Evolutionary conservation across 2,329 filamentous ascomycete genomes (phyloP), one percentile per base, ranked within the genome.

Genomic region (Cytospora piceae): DNA sequence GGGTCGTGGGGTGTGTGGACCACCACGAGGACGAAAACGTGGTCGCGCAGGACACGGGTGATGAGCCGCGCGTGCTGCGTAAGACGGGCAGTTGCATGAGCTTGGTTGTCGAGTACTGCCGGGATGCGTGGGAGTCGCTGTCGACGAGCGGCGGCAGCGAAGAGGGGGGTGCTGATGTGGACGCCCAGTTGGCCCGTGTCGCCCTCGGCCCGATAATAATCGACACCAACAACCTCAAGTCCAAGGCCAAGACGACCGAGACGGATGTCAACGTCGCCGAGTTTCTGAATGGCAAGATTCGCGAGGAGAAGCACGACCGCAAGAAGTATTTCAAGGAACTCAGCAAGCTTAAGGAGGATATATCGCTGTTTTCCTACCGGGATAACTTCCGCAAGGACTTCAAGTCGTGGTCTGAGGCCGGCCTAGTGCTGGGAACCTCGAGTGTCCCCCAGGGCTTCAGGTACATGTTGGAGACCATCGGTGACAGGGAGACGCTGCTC

Each of bases 361-460:
- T 95, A 60, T 85, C 83, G 3, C 70, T 73, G 0, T 77, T 95
- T 55, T 79, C 77, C 46, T 76, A 93, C 70, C 78, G 83, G 27
- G 91, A 94, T 70, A 83, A 94, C 49, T 77, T 94, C 61, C 83
- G 90, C 69, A 94, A 94, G 75, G 92, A 96, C 77, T 96, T 94
- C 78, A 96, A 96, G 78, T 83, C 91, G 73, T 95, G 91, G 91
- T 78, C 78, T 14, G 85, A 87, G 63, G 78, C 79, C 14, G 78
- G 76, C 0, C 73, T 87, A 46, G 81, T 78, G 22, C 81, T 94
- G 5, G 91, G 91, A n/a, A 86, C 92, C 63, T 86, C 86, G 71
- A 85, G 85, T 52, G 81, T 89, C 3, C 86, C 90, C 3, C 87
- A 87, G 70, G 77, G 83, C n/a, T 76, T 94, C 7, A 76, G 77